Conservation (phyloP, 495 filamentous ascomycete species). For the Neurospora cerealis region DNA sequence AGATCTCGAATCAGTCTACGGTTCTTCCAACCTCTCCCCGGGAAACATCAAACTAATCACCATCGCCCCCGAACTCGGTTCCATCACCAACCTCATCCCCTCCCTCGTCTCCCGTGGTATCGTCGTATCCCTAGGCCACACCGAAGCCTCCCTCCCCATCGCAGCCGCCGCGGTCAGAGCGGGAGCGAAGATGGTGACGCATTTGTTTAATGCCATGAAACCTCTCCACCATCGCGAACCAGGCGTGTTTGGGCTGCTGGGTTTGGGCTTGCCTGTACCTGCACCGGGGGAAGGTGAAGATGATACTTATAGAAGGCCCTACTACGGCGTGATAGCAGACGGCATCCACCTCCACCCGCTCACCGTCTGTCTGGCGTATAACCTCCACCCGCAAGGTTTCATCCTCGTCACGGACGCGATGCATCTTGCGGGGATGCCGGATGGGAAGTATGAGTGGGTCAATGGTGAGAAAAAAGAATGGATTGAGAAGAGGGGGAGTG, state of each 20-base stretch:
- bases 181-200: conserved; percentile 77
- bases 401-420: conserved; percentile 63
- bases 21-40: conserved; percentile 46
- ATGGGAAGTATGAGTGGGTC: conserved; percentile 70
- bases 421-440: conserved; percentile 56
- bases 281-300: too few relatives aligned
- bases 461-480: conserved; percentile 56
- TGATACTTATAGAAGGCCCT: too few relatives aligned
- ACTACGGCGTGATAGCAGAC: conserved; percentile 57
- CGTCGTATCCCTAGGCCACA: conserved; percentile 70
- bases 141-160: conserved; percentile 67
- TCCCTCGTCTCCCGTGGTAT: conserved; percentile 50
- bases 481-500: conserved; percentile 53
- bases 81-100: conserved; percentile 52
- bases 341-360: conserved; percentile 59
- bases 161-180: conserved; percentile 53
- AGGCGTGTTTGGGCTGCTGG: conserved; percentile 67
- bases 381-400: conserved; percentile 50
- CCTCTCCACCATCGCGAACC: conserved; percentile 79
- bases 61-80: conserved; percentile 64
- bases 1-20: conserved; percentile 61
- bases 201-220: conserved; percentile 85
- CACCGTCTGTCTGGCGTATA: conserved; percentile 51
- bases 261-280: too few relatives aligned
- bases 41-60: conserved; percentile 62